Evolutionary conservation across 768 basidiomycete species (phyloP), one percentile per base, ranked within the genome.

Genomic region (Tephrocybe sp.): DNA sequence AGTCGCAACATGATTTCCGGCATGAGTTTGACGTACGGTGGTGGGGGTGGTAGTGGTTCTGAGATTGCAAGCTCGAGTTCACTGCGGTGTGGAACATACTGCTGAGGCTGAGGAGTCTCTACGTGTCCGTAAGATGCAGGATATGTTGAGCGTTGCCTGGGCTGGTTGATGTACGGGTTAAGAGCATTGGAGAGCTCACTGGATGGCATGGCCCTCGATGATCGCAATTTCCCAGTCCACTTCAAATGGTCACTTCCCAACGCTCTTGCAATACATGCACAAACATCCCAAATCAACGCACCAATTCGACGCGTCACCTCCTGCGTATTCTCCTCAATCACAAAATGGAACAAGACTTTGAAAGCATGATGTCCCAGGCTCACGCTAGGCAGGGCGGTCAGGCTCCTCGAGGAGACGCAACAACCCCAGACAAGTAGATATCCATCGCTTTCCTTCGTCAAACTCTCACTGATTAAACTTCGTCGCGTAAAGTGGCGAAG

Each of bases 181-280:
- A 90, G 82, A 4, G 88, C 88, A 61, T 90, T 82, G 8, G 83
- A 84, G 49, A 90, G 80, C 65, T 89, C 86, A 70, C 86, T 89
- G 52, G 80, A 76, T 57, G 77, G 70, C 83, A 84, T 84, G 49
- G 49, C 54, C n/a, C 52, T 57, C 37, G 37, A n/a, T 12, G 3
- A 31, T 31, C 30, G 12, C 21, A 16, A 22, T 29, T n/a, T n/a
- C n/a, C 25, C 45, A 4, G 33, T n/a, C 13, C 15, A 15, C 33
- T n/a, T n/a, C 33, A 15, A 15, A n/a, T 34, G 9, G 9, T 31
- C 25, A 21, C 15, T 3, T 31, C n/a, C 11, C 40, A 42, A 61
- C 22, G 61, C 49, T 50, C 16, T 47, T 58, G 58, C 38, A 53
- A 66, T 62, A 57, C 60, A 67, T n/a, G 16, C 31, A 49, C 64